phyloP scores from a whole-genome alignment of 352 stramenopile genomes.

The Globisporangium okanoganense region DNA sequence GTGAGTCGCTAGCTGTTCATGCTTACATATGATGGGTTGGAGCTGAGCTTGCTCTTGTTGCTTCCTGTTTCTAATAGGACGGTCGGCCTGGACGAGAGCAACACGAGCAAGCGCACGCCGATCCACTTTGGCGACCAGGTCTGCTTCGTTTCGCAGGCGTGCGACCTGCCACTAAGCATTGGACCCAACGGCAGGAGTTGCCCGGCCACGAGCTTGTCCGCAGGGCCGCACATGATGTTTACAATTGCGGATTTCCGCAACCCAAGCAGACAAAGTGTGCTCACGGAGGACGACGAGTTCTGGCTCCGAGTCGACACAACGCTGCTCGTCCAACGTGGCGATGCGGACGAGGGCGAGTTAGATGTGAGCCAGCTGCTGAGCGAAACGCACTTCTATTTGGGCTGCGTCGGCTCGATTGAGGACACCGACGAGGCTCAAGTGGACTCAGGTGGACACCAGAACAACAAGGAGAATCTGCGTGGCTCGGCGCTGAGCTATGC shows the following conservation, averaged over 20 bases:
- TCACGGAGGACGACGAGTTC: conserved; percentile 44
- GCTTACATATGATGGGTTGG: background rate
- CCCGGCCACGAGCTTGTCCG: conserved; percentile 15
- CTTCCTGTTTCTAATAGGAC: conserved; percentile 12
- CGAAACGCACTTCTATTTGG: conserved; percentile 56
- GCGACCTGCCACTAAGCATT: conserved; percentile 45
- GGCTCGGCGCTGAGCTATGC: conserved; percentile 4
- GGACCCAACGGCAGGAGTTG: conserved; percentile 37
- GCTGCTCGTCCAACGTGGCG: conserved; percentile 9
- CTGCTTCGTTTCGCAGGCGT: conserved; percentile 44
- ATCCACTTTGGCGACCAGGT: conserved; percentile 62
- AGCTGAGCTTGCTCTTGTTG: background rate
- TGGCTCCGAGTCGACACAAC: conserved; percentile 47
- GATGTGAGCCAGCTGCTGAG: conserved; percentile 40
- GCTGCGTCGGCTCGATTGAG: conserved; percentile 45
- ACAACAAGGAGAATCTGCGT: conserved; percentile 8
- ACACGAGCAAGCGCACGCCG: conserved; percentile 40
- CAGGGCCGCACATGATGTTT: conserved; percentile 57
- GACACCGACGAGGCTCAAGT: conserved; percentile 2
- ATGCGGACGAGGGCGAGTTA: conserved; percentile 10
- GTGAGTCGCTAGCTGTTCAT: conserved; percentile 7
- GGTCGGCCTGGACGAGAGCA: conserved; percentile 32
- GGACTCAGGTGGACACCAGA: background rate
- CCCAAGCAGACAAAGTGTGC: conserved; percentile 33
- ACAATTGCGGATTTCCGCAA: conserved; percentile 61